Percentiles rank a stretch among this genome's conserved stretches.
phyloP scores from a whole-genome alignment of 2,329 filamentous ascomycete species.

The Ophiocordyceps camponoti-floridani region DNA sequence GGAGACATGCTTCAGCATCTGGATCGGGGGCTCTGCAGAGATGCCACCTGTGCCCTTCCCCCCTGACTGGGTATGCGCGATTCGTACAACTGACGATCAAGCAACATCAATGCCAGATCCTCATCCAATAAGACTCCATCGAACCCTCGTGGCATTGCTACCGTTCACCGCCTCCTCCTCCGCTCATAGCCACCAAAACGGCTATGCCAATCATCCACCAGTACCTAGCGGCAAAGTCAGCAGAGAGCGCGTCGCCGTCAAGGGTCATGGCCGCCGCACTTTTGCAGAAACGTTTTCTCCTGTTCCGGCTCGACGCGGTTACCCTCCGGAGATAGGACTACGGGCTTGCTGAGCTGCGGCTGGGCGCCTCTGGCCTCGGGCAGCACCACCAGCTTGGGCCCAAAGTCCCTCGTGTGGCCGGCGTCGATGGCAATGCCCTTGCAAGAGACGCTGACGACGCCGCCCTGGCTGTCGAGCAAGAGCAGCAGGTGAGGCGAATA shows the following conservation, averaged over 20 bases:
- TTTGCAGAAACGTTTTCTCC: constrained; percentile 50
- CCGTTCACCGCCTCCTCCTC: constrained; percentile 32
- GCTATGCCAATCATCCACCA: constrained; percentile 46
- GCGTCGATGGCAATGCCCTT: constrained; percentile 44
- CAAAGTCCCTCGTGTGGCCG: constrained; percentile 46
- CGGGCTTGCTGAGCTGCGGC: constrained; percentile 44
- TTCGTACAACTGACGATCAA: neutral
- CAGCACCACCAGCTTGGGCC: constrained; percentile 36
- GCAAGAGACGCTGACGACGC: constrained; percentile 29
- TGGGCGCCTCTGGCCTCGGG: constrained; percentile 29
- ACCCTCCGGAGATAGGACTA: constrained; percentile 42
- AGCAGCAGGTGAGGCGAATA: constrained; percentile 39
- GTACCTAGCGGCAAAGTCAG: constrained; percentile 25
- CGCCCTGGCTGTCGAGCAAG: constrained; percentile 25
- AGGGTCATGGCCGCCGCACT: constrained; percentile 24
- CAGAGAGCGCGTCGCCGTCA: neutral
- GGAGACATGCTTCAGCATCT: too few relatives aligned
- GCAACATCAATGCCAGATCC: neutral
- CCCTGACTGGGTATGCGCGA: neutral
- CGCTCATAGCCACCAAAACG: constrained; percentile 32
- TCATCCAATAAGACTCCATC: neutral
- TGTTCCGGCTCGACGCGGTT: constrained; percentile 33
- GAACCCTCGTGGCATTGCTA: constrained; percentile 12
- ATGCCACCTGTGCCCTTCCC: too few relatives aligned
- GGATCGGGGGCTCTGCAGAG: too few relatives aligned